Conservation (phyloP, 768 basidiomycete species). For the Rickenella mellea region DNA sequence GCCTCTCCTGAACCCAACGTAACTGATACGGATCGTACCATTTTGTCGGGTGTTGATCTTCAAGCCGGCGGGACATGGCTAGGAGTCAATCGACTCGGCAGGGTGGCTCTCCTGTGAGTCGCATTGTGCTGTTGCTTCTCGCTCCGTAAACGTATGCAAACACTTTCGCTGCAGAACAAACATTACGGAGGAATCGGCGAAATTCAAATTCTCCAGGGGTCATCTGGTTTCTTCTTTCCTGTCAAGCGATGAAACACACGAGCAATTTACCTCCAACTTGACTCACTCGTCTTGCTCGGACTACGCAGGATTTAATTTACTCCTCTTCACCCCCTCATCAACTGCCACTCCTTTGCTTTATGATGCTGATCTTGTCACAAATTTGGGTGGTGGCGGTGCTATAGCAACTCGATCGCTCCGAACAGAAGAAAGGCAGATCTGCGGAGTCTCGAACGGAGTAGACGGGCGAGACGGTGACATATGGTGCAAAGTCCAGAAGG, state of each 20-base stretch:
- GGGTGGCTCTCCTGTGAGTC: constrained; percentile 64
- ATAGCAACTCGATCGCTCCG: constrained; percentile 47
- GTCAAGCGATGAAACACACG: constrained; percentile 34
- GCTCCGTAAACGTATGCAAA: neutral
- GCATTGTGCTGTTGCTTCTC: constrained; percentile 4
- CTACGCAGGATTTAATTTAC: constrained; percentile 77
- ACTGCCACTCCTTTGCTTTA: constrained; percentile 26
- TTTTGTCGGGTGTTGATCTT: constrained; percentile 70
- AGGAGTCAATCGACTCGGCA: constrained; percentile 57
- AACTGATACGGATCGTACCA: constrained; percentile 3
- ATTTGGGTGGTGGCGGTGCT: constrained; percentile 57
- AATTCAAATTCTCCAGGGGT: constrained; percentile 56
- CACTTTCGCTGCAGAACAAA: constrained; percentile 52
- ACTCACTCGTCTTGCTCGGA: constrained; percentile 54
- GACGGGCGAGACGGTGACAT: constrained; percentile 49
- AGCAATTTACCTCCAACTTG: constrained; percentile 67
- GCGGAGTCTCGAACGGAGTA: constrained; percentile 68
- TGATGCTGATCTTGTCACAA: constrained; percentile 53
- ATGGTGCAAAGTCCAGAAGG: constrained; percentile 72
- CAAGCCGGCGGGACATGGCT: constrained; percentile 79
- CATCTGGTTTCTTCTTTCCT: constrained; percentile 61
- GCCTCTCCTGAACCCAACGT: constrained; percentile 17
- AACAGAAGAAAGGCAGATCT: constrained; percentile 35
- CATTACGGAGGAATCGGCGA: constrained; percentile 58
- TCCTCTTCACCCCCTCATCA: constrained; percentile 44